phyloP scores from a whole-genome alignment of 2,329 filamentous ascomycete genomes.

The Metarhizium anisopliae region DNA sequence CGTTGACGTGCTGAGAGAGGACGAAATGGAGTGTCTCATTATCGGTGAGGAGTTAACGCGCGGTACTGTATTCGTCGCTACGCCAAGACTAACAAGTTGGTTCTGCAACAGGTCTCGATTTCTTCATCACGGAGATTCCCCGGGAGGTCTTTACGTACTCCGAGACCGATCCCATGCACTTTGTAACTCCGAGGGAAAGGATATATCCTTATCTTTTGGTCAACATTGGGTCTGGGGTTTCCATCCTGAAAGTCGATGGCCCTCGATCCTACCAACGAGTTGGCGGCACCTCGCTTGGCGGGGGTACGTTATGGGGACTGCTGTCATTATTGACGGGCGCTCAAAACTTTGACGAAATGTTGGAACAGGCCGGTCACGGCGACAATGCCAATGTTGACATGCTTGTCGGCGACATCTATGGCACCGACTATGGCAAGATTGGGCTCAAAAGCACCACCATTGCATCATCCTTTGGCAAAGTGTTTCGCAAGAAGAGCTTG shows the following conservation, averaged over 20 bases:
- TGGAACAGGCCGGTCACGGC: constrained; percentile 79
- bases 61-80: background rate
- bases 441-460: constrained; percentile 93
- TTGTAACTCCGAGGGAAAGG: constrained; percentile 64
- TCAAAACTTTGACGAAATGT: constrained; percentile 94
- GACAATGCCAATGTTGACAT: constrained; percentile 94
- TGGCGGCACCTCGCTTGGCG: constrained; percentile 87
- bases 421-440: constrained; percentile 91
- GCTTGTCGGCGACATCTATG: constrained; percentile 96
- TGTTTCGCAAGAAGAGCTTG: constrained; percentile 84
- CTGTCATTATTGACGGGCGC: constrained; percentile 89
- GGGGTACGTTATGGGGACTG: constrained; percentile 95
- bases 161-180: constrained; percentile 83
- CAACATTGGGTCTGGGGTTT: constrained; percentile 95
- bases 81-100: background rate
- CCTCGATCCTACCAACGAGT: constrained; percentile 82
- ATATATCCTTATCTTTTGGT: constrained; percentile 96
- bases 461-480: constrained; percentile 92
- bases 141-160: constrained; percentile 96
- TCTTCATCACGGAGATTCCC: constrained; percentile 97
- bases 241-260: constrained; percentile 93
- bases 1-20: constrained; percentile 82
- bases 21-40: constrained; percentile 98
- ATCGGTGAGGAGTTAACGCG: constrained; percentile 50
- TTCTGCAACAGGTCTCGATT: constrained; percentile 67